These are phyloP conservation scores for Aspergillus campestris DNA, from an alignment of 495 filamentous ascomycete genomes.

Conservation along the genomic window DNA sequence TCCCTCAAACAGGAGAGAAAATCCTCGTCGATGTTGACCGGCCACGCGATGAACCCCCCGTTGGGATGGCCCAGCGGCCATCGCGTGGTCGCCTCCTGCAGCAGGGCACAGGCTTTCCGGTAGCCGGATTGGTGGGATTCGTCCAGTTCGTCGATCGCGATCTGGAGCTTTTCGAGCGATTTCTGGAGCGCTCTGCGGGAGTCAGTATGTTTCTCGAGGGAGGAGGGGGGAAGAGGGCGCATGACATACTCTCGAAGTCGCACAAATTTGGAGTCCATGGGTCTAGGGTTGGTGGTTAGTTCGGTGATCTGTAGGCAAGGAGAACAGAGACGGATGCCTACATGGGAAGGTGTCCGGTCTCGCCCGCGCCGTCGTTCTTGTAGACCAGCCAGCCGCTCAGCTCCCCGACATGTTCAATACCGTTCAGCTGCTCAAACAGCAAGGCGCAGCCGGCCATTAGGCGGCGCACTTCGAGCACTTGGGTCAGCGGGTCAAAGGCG, in stretches of 20 bases:
- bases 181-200: slow-evolving; percentile 7
- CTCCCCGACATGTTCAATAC: slow-evolving; percentile 15
- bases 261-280: slow-evolving; percentile 5
- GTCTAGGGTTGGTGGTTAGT: slow-evolving; percentile 1
- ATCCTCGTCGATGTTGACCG: slow-evolving; percentile 23
- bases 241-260: slow-evolving; percentile 12
- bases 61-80: slow-evolving; percentile 26
- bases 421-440: slow-evolving; percentile 22
- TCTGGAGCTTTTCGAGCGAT: slow-evolving; percentile 16
- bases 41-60: slow-evolving; percentile 32
- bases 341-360: slow-evolving; percentile 10
- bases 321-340: neutral
- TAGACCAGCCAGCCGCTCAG: slow-evolving; percentile 22
- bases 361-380: slow-evolving; percentile 5
- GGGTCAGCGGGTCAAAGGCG: slow-evolving; percentile 20
- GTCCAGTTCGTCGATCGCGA: slow-evolving; percentile 11
- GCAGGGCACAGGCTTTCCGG: slow-evolving; percentile 19
- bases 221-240: neutral
- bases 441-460: slow-evolving; percentile 28
- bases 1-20: slow-evolving; percentile 19
- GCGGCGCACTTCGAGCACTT: slow-evolving; percentile 27
- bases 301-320: neutral
- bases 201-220: neutral
- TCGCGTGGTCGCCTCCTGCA: slow-evolving; percentile 21
- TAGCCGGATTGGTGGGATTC: slow-evolving; percentile 13